A percentile compares a stretch with the other conserved stretches of the same genome.
phyloP scores from a whole-genome alignment of 2,329 filamentous ascomycete genomes.

The Alternaria gaisen region DNA sequence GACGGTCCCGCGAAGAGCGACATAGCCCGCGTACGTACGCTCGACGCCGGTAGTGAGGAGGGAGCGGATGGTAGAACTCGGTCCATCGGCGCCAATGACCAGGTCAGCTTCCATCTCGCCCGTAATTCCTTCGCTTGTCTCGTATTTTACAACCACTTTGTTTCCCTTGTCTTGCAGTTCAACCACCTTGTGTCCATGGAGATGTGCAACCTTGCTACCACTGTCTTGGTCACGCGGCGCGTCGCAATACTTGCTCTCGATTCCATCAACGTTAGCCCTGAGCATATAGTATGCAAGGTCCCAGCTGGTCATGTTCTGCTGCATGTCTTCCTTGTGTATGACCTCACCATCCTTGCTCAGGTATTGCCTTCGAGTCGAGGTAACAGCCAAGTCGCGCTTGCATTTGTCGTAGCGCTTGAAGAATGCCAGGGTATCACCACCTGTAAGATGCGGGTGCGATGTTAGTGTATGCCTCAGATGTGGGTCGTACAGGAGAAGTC shows the following conservation, averaged over 20 bases:
- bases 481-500: no score
- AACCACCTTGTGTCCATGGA: conserved; percentile 38
- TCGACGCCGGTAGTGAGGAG: conserved; percentile 31
- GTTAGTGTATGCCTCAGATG: no score
- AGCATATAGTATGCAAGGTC: conserved; percentile 46
- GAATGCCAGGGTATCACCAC: conserved; percentile 38
- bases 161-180: conserved; percentile 28
- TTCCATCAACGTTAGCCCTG: conserved; percentile 42
- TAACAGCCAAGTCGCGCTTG: conserved; percentile 34
- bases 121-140: conserved; percentile 24
- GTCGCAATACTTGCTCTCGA: conserved; percentile 38
- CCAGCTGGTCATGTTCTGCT: conserved; percentile 51
- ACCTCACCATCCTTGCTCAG: conserved; percentile 40
- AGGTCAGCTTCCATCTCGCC: conserved; percentile 37
- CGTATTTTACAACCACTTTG: conserved; percentile 29
- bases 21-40: conserved; percentile 45
- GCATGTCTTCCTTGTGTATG: conserved; percentile 38
- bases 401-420: conserved; percentile 42
- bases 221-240: conserved; percentile 26
- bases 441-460: no score
- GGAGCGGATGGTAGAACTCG: conserved; percentile 41
- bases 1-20: conserved; percentile 44
- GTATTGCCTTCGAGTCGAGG: conserved; percentile 39
- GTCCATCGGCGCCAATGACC: conserved; percentile 43
- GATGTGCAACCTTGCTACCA: conserved; percentile 28